These are phyloP conservation scores for Alternaria tenuissima DNA, from an alignment of 2,329 filamentous ascomycete genomes.

Conservation along the genomic window DNA sequence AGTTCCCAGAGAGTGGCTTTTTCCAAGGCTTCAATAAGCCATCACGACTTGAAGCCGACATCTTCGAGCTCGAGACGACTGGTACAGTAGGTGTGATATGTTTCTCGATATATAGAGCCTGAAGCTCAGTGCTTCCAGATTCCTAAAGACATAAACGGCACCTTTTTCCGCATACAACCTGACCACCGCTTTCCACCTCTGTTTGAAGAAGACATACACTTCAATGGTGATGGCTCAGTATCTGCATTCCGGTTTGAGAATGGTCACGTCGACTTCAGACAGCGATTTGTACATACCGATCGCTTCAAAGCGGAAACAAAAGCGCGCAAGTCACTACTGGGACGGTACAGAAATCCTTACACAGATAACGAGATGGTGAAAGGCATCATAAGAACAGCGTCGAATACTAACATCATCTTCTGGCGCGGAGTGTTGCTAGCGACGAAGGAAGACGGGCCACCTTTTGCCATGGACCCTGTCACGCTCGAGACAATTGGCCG, in stretches of 20 bases:
- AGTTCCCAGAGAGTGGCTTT: conserved; percentile 44
- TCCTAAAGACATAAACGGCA: conserved; percentile 55
- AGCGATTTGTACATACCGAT: conserved; percentile 55
- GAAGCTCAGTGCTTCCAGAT: conserved; percentile 31
- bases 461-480: conserved; percentile 52
- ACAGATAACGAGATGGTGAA: conserved; percentile 65
- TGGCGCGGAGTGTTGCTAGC: conserved; percentile 65
- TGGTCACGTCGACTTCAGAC: conserved; percentile 55
- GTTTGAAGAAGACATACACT: conserved; percentile 63
- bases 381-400: conserved; percentile 64
- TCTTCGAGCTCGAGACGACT: conserved; percentile 51
- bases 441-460: conserved; percentile 58
- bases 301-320: conserved; percentile 52
- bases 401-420: conserved; percentile 68
- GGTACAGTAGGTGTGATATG: conserved; percentile 34
- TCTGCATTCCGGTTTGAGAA: conserved; percentile 54
- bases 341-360: conserved; percentile 65
- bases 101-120: background rate
- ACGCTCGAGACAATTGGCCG: conserved; percentile 52
- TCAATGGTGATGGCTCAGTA: conserved; percentile 57
- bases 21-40: conserved; percentile 54
- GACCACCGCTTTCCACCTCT: conserved; percentile 62
- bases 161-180: conserved; percentile 56
- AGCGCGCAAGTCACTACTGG: conserved; percentile 57
- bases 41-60: conserved; percentile 52